Percentiles rank a stretch among this genome's conserved stretches.
Conservation (phyloP, 169 alveolate genomes). For the Theileria luwenshuni region DNA sequence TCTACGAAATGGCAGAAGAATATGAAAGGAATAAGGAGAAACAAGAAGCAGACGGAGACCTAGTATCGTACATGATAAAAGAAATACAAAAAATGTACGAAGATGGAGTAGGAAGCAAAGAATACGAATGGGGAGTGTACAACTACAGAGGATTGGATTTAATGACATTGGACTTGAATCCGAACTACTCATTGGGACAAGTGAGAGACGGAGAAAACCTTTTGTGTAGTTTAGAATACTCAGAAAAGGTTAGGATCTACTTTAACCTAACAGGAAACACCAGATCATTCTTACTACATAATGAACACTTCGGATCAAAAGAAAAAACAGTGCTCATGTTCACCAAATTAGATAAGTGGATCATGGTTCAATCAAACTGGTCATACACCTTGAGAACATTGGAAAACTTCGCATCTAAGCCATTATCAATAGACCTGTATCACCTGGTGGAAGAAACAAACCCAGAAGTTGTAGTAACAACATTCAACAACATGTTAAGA, state of each 20-base stretch:
- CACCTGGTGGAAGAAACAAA: background rate
- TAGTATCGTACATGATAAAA: background rate
- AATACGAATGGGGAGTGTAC: background rate
- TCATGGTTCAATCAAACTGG: background rate
- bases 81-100: background rate
- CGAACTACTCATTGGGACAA: background rate
- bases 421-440: constrained; percentile 10
- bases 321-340: background rate
- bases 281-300: background rate
- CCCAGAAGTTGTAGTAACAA: background rate
- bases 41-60: background rate
- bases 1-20: constrained; percentile 11
- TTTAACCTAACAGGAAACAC: background rate
- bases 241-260: background rate
- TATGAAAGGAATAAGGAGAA: background rate
- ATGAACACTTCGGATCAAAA: background rate
- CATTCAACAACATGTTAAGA: background rate
- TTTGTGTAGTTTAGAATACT: background rate
- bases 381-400: background rate
- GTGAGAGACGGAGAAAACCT: background rate
- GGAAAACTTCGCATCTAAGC: constrained; percentile 15
- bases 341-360: background rate
- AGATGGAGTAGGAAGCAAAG: background rate
- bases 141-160: constrained; percentile 15
- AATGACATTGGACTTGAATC: background rate